Evolutionary conservation across 495 filamentous ascomycete genomes (phyloP).

Genomic region (Letharia lupina): DNA sequence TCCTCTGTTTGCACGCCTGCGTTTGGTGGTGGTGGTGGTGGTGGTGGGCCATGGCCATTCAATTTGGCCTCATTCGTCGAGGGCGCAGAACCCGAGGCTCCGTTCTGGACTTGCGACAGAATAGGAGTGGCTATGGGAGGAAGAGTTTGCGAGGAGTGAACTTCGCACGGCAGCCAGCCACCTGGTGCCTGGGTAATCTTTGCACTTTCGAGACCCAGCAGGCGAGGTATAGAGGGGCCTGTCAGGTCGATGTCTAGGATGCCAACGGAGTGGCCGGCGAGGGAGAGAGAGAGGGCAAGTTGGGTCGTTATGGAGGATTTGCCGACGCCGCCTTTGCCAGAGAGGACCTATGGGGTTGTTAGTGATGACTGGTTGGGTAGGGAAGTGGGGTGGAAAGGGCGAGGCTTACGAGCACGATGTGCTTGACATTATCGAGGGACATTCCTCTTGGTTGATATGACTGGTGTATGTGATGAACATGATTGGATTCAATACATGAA

Average conservation of each 20-base stretch:
- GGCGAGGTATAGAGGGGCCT: constrained; percentile 88
- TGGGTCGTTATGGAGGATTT: constrained; percentile 97
- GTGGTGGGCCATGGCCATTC: neutral
- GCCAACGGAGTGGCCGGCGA: constrained; percentile 76
- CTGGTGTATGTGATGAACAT: constrained; percentile 2
- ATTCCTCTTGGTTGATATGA: constrained; percentile 23
- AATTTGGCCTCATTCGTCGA: too few relatives aligned
- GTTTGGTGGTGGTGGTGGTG: constrained; percentile 13
- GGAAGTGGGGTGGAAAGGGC: constrained; percentile 36
- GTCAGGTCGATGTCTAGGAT: constrained; percentile 96
- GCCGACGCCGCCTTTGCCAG: constrained; percentile 94
- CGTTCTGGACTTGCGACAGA: constrained; percentile 8
- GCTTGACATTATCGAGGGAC: constrained; percentile 46
- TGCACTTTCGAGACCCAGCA: constrained; percentile 78
- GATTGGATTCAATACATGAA: neutral
- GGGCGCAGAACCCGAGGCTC: too few relatives aligned
- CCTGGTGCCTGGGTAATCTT: constrained; percentile 84
- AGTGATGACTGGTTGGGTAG: constrained; percentile 35
- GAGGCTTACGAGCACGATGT: constrained; percentile 43
- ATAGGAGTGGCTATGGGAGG: constrained; percentile 10
- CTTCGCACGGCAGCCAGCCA: constrained; percentile 82
- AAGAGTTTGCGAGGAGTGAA: constrained; percentile 48
- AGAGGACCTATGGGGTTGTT: constrained; percentile 58
- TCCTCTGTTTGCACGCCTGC: neutral
- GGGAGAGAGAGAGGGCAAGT: constrained; percentile 80